These are phyloP conservation scores for Aspergillus sclerotialis DNA, from an alignment of 2,329 filamentous ascomycete genomes.

Conservation along the genomic window DNA sequence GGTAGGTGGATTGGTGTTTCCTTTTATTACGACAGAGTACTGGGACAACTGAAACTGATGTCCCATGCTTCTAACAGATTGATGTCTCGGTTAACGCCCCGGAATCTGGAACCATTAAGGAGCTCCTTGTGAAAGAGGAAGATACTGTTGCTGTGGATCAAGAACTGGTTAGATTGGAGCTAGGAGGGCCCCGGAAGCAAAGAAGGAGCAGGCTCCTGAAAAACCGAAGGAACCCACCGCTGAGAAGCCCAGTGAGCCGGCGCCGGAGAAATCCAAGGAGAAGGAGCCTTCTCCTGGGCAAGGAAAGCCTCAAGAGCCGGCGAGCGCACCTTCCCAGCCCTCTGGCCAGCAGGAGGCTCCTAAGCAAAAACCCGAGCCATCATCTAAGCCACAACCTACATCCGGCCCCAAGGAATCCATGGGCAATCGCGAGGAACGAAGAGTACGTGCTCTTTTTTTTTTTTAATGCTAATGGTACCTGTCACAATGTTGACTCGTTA, in stretches of 20 bases:
- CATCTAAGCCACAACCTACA: conserved; percentile 8
- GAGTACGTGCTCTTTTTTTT: conserved; percentile 50
- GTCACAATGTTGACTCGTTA: conserved; percentile 1
- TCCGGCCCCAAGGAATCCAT: conserved; percentile 3
- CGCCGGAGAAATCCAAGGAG: conserved; percentile 19
- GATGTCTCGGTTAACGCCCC: conserved; percentile 95
- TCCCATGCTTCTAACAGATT: conserved; percentile 53
- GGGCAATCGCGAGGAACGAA: conserved; percentile 77
- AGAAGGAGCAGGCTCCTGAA: conserved; percentile 48
- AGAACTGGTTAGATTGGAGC: conserved; percentile 77
- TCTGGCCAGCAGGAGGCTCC: conserved; percentile 10
- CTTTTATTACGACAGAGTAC: neutral
- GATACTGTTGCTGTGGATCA: conserved; percentile 94
- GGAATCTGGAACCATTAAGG: conserved; percentile 82
- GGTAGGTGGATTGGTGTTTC: conserved; percentile 42
- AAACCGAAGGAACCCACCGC: conserved; percentile 56
- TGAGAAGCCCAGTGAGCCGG: conserved; percentile 35
- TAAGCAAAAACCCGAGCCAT: conserved; percentile 8
- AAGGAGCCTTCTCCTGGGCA: conserved; percentile 26
- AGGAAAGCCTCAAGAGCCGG: conserved; percentile 32
- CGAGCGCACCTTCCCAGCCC: conserved; percentile 12
- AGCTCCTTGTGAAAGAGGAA: conserved; percentile 85
- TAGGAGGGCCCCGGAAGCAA: conserved; percentile 59
- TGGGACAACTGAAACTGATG: neutral
- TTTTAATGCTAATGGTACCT: too few species aligned